phyloP scores from a whole-genome alignment of 192 early-diverging fungal species.

The Linnemannia schmuckeri region DNA sequence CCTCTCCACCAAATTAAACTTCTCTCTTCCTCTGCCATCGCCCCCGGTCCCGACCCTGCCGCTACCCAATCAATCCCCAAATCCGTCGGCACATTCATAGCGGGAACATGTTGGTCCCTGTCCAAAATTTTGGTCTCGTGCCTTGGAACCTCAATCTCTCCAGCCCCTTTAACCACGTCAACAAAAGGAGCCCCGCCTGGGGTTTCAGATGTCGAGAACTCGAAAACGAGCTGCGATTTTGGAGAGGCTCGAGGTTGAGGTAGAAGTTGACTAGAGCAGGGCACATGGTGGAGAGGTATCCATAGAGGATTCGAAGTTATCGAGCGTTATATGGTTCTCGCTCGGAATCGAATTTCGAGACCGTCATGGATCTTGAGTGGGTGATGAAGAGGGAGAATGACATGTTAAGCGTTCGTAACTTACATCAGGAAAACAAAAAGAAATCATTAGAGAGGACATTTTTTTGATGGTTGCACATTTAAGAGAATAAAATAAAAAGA shows the following conservation, averaged over 20 bases:
- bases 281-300: not conserved
- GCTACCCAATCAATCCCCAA: no score
- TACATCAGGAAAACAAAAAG: not conserved
- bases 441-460: not conserved
- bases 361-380: not conserved
- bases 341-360: no score
- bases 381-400: not conserved
- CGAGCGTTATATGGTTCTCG: not conserved
- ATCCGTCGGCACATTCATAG: no score
- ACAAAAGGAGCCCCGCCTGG: no score
- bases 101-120: no score
- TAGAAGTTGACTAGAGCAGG: not conserved
- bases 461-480: not conserved
- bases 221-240: not conserved
- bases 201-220: no score
- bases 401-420: not conserved
- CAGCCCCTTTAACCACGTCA: no score
- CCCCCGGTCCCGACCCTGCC: no score
- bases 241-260: not conserved
- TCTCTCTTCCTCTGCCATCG: no score
- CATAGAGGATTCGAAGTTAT: not conserved
- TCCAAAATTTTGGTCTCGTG: no score
- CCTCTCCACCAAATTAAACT: no score
- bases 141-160: no score
- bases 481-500: not conserved